Percentiles rank a stretch among this genome's conserved stretches.
Evolutionary conservation across 73 alveolate species (phyloP).

Genomic region (Tetrahymena thermophila): DNA sequence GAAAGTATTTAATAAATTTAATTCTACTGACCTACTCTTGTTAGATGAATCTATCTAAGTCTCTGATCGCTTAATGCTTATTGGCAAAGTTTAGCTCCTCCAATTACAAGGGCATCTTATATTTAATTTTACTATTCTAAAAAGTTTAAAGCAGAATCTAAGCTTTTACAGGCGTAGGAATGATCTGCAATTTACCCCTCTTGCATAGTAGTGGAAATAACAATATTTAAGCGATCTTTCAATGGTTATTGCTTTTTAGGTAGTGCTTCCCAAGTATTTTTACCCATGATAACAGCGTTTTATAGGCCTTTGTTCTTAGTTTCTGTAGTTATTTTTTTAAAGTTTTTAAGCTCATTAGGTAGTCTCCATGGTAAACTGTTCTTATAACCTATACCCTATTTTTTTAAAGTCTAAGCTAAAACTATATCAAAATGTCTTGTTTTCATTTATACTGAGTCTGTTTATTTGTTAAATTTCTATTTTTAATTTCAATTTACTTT

Average conservation of each 20-base stretch:
- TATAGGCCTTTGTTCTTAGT: neutral
- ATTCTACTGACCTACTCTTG: constrained; percentile 51
- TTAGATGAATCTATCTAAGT: constrained; percentile 50
- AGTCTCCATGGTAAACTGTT: constrained; percentile 50
- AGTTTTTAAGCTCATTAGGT: constrained; percentile 31
- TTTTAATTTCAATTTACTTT: neutral
- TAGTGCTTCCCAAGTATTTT: constrained; percentile 87
- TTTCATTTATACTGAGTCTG: neutral
- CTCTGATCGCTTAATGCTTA: constrained; percentile 17
- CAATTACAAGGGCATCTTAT: constrained; percentile 71
- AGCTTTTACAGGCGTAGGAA: neutral
- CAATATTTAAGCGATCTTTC: constrained; percentile 63
- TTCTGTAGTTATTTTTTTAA: constrained; percentile 39
- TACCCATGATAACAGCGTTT: constrained; percentile 73
- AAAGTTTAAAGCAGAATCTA: constrained; percentile 2
- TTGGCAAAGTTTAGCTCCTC: constrained; percentile 56
- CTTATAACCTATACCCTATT: constrained; percentile 48
- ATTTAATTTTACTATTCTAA: constrained; percentile 24
- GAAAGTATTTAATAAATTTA: neutral
- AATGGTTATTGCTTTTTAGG: constrained; percentile 72
- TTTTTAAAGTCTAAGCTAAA: constrained; percentile 30
- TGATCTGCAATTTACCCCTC: neutral
- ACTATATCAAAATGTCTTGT: constrained; percentile 40
- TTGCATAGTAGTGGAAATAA: constrained; percentile 38
- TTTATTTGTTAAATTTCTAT: neutral